Evolutionary conservation across 768 basidiomycete genomes (phyloP).

Genomic region (Macrolepiota dolichaula): DNA sequence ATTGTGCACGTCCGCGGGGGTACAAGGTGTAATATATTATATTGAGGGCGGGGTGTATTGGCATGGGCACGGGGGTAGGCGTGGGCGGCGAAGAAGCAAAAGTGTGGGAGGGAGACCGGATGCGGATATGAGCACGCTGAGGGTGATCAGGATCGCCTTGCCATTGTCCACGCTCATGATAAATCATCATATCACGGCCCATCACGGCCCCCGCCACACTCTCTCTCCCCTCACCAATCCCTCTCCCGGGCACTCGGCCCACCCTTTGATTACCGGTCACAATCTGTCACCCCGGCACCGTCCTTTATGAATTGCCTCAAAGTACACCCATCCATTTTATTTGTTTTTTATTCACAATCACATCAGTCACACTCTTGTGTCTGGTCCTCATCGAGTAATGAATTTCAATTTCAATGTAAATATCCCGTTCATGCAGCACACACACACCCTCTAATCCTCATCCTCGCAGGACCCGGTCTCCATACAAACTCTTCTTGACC

Average conservation of each 20-base stretch:
- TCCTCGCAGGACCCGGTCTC: conserved; percentile 55
- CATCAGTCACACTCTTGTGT: no score
- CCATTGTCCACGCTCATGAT: background rate
- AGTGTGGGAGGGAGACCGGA: background rate
- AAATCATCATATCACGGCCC: no score
- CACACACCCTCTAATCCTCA: conserved; percentile 1
- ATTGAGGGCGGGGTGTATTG: no score
- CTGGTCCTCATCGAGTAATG: no score
- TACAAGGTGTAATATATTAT: background rate
- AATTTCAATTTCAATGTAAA: conserved; percentile 59
- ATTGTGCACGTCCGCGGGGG: background rate
- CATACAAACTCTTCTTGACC: conserved; percentile 69
- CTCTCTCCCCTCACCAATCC: no score
- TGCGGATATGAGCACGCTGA: background rate
- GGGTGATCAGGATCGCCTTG: conserved; percentile 4
- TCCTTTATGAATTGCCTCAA: no score
- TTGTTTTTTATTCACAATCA: no score
- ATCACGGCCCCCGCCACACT: background rate
- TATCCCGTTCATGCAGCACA: background rate
- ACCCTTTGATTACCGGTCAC: conserved; percentile 6
- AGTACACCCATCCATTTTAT: no score
- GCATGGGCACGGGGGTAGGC: no score
- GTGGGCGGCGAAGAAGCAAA: no score
- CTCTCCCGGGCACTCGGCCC: background rate
- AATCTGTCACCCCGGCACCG: background rate